These are phyloP conservation scores for Tetradesmus lagerheimii DNA, from an alignment of 139 green algal genomes.

Conservation along the genomic window DNA sequence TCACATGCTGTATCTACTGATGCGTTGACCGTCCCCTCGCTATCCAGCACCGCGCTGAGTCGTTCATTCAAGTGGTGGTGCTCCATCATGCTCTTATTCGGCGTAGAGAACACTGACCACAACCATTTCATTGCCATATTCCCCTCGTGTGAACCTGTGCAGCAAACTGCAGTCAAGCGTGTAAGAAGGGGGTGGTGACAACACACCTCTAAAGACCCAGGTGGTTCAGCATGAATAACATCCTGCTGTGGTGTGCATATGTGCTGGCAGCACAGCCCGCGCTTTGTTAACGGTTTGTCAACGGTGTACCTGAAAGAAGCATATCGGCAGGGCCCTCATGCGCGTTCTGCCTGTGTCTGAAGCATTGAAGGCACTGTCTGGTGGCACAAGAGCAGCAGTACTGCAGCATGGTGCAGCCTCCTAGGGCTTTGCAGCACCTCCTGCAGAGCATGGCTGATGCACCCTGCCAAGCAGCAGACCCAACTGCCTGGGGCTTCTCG, in stretches of 20 bases:
- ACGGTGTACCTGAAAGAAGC: too few species aligned
- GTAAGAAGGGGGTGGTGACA: neutral
- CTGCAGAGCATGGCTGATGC: neutral
- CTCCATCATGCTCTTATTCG: slow-evolving; percentile 30
- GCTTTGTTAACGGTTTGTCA: too few species aligned
- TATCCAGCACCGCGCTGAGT: slow-evolving; percentile 15
- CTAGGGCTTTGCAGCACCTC: slow-evolving; percentile 9
- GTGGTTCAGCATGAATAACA: neutral
- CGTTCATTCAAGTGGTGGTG: slow-evolving; percentile 3
- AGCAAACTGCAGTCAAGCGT: neutral
- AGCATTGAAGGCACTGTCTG: too few species aligned
- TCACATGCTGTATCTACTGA: neutral
- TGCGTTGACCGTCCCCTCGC: neutral
- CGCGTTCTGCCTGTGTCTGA: too few species aligned
- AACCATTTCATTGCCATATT: slow-evolving; percentile 30
- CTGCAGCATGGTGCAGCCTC: neutral
- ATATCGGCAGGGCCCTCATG: too few species aligned
- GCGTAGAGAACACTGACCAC: neutral
- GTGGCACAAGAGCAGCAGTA: neutral
- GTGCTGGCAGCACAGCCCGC: too few species aligned
- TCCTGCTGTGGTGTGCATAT: too few species aligned
- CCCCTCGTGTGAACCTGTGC: neutral
- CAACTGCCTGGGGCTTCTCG: neutral
- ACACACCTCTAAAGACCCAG: neutral
- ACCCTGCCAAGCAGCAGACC: neutral